A percentile compares a stretch with the other conserved stretches of the same genome.
Evolutionary conservation across 1,284 basidiomycete species (phyloP).

Genomic region (Phylloboletellus chloephorus): DNA sequence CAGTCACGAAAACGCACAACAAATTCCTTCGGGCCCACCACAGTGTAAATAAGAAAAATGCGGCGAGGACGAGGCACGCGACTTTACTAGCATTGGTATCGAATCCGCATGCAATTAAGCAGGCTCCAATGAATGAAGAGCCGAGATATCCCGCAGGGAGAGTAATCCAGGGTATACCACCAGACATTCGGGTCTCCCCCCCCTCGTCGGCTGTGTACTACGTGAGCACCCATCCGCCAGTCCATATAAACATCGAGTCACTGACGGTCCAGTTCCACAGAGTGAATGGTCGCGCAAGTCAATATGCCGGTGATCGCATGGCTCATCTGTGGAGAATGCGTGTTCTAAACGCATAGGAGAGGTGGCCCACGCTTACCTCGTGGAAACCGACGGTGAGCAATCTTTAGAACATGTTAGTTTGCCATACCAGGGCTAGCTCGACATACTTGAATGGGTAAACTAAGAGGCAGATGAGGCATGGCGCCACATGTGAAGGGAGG

Average conservation of each 20-base stretch:
- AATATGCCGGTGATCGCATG: slow-evolving; percentile 78
- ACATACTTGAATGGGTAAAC: slow-evolving; percentile 91
- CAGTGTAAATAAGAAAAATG: slow-evolving; percentile 86
- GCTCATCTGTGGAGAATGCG: slow-evolving; percentile 58
- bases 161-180: slow-evolving; percentile 83
- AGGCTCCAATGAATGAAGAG: slow-evolving; percentile 85
- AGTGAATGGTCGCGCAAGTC: slow-evolving; percentile 89
- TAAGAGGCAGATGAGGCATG: slow-evolving; percentile 30
- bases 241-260: slow-evolving; percentile 12
- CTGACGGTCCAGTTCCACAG: slow-evolving; percentile 79
- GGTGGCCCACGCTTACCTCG: slow-evolving; percentile 48
- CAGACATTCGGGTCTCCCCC: slow-evolving; percentile 89
- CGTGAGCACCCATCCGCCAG: slow-evolving; percentile 5
- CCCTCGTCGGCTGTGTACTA: slow-evolving; percentile 75
- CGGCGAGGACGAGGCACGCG: slow-evolving; percentile 77
- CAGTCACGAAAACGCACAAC: slow-evolving; percentile 47
- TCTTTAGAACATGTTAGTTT: slow-evolving; percentile 34
- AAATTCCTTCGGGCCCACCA: slow-evolving; percentile 85
- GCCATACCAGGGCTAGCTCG: background rate
- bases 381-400: slow-evolving; percentile 85
- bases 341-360: slow-evolving; percentile 4
- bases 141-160: slow-evolving; percentile 92
- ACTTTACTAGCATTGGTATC: slow-evolving; percentile 92
- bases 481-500: background rate
- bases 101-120: slow-evolving; percentile 88